phyloP scores from a whole-genome alignment of 169 alveolate species.

The Plasmodium chabaudi region DNA sequence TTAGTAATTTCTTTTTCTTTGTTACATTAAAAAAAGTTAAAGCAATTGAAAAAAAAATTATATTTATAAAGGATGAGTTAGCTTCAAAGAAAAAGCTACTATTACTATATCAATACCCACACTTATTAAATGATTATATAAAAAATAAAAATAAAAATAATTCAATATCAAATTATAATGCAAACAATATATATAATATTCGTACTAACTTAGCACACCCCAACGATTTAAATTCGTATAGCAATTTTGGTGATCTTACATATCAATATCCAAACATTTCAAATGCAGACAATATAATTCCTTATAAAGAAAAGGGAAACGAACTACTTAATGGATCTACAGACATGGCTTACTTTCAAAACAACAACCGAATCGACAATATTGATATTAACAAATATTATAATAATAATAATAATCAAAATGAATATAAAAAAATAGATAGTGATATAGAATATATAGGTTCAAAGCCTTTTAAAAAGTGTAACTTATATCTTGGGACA shows the following conservation, averaged over 20 bases:
- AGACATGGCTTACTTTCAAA: no score
- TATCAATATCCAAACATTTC: not conserved
- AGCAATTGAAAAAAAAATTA: slow-evolving; percentile 41
- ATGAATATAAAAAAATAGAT: not conserved
- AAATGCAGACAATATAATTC: not conserved
- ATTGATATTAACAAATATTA: not conserved
- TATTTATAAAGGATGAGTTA: slow-evolving; percentile 20
- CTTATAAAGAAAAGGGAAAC: not conserved
- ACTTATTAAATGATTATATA: not conserved
- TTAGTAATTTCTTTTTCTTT: slow-evolving; percentile 47
- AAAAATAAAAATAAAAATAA: not conserved
- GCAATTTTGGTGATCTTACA: not conserved
- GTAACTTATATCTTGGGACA: slow-evolving; percentile 39
- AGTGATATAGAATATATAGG: slow-evolving; percentile 3
- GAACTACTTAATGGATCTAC: no score
- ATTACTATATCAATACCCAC: slow-evolving; percentile 28
- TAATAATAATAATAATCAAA: not conserved
- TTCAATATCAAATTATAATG: not conserved
- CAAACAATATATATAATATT: not conserved
- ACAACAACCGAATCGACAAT: not conserved
- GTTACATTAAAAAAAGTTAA: slow-evolving; percentile 51
- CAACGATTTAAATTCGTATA: not conserved
- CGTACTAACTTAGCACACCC: not conserved
- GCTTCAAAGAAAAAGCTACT: slow-evolving; percentile 42
- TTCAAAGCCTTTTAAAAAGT: slow-evolving; percentile 25